Base-by-base conservation (phyloP, 2,329 filamentous ascomycete species). In the Cadophora luteo-olivacea region DNA sequence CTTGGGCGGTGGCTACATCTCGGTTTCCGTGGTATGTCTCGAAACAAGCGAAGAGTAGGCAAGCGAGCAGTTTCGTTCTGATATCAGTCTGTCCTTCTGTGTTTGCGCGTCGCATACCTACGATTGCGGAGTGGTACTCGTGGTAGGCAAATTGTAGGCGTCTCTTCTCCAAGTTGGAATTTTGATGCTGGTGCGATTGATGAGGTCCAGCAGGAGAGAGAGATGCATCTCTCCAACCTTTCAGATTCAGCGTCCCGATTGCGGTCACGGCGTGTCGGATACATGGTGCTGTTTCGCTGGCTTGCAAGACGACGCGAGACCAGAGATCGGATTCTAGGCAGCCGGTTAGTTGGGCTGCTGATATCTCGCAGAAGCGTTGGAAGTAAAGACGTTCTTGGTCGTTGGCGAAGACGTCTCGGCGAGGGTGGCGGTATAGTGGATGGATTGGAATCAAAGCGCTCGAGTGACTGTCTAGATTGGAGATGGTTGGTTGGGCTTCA, bases 231-330 rank as follows among this genome's bases (percentile, higher is more conserved):
- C 3, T 6, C 8, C 9, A 6, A 6, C 5, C 16, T 12, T 45
- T 45, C 38, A 45, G 38, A 3, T 12, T 12, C 8, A 6, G 3
- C 38, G 38, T 66, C 8, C 69, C 71, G n/a, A 72, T 67, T 22
- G 71, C 71, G 1, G 65, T 70, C 5, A 68, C 67, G 1, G 63
- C 69, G 58, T 71, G 65, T 16, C 71, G 38, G 14, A 72, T 62
- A 4, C 60, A 61, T 7, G 68, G 66, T 24, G 71, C 69, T 0
- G 36, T 14, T 33, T 72, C 64, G 14, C 52, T 64, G 14, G 69
- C 61, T 52, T 72, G 71, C 2, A 71, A 67, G 3, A 72, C 65
- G 14, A 64, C 48, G 11, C 60, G 64, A 29, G 51, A 66, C 68
- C 68, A 72, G 54, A 72, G 61, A 3, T 54, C 60, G 14, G 51